Evolutionary conservation across 345 rosid genomes (phyloP), one percentile per base, ranked within the genome.

Genomic region (Brassica cretica): DNA sequence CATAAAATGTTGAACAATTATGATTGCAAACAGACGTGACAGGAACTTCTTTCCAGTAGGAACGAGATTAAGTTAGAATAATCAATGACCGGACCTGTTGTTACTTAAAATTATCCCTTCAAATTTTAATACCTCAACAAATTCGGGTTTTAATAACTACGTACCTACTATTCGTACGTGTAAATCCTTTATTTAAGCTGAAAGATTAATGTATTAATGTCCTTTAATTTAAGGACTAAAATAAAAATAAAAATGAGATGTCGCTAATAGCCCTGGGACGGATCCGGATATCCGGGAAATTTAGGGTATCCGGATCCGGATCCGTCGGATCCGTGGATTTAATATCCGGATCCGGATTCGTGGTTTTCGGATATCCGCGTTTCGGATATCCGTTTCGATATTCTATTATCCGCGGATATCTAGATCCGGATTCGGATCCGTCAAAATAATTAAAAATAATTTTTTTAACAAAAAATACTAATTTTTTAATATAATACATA

Each of bases 1-100:
- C 35, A 12, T 27, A 61, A 61, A 12, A 61, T 27, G 32, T 11
- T 10, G 37, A 61, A 5, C 35, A 27, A 27, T 5, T 5, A 27
- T 12, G 18, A 12, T 24, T 61, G 65, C 65, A 27, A 60, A 12
- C 35, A 61, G 18, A 61, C 65, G 65, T 61, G 65, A 27, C 65
- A 27, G 10, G 35, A 61, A 61, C 65, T 61, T 61, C 9, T 61
- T 61, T 27, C 32, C 12, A 37, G 78, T 79, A 39, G 82, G 71
- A 63, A 69, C 77, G 71, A 79, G 62, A 68, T 79, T 74, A 67
- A 79, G 49, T 15, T 72, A 56, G 51, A 39, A 27, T 70, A 53
- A 37, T 77, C 59, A 65, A 55, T 30, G 6, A 56, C 66, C 46
- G 32, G 55, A 18, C 51, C 30, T 71, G 70, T 49, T 68, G 14